A percentile compares a stretch with the other conserved stretches of the same genome.
Conservation (phyloP, 1,284 basidiomycete genomes). For the Rhodotorula sp. region DNA sequence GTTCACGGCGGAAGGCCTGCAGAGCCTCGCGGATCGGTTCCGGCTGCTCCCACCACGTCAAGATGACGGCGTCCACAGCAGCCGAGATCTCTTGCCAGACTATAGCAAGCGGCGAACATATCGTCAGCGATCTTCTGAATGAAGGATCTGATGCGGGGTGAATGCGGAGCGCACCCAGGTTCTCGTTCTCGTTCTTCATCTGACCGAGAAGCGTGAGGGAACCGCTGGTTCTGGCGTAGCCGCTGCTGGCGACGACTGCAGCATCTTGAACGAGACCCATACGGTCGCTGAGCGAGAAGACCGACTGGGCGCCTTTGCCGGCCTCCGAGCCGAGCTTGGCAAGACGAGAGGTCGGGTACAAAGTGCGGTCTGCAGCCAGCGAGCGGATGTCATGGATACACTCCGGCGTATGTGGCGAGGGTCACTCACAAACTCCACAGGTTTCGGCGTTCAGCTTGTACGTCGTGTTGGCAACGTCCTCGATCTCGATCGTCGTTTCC, state of each 20-base stretch:
- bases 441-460: conserved; percentile 89
- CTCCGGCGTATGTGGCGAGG: conserved; percentile 40
- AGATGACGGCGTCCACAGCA: conserved; percentile 60
- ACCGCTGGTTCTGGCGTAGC: conserved; percentile 51
- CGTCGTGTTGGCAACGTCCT: conserved; percentile 53
- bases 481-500: conserved; percentile 56
- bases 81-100: conserved; percentile 68
- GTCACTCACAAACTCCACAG: conserved; percentile 71
- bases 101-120: not conserved
- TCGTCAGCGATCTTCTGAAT: not conserved
- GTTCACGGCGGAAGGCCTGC: conserved; percentile 52
- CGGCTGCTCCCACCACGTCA: conserved; percentile 82
- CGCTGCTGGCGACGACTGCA: conserved; percentile 49
- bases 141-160: not conserved
- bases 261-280: conserved; percentile 52
- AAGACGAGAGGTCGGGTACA: conserved; percentile 80
- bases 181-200: conserved; percentile 42
- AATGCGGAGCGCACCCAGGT: conserved; percentile 51
- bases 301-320: conserved; percentile 58
- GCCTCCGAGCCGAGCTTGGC: conserved; percentile 80
- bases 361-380: conserved; percentile 66
- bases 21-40: conserved; percentile 59
- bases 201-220: conserved; percentile 47
- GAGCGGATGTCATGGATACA: not conserved
- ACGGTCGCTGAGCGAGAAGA: conserved; percentile 61